phyloP scores from a whole-genome alignment of 345 rosid species.

The Citropsis articulata region DNA sequence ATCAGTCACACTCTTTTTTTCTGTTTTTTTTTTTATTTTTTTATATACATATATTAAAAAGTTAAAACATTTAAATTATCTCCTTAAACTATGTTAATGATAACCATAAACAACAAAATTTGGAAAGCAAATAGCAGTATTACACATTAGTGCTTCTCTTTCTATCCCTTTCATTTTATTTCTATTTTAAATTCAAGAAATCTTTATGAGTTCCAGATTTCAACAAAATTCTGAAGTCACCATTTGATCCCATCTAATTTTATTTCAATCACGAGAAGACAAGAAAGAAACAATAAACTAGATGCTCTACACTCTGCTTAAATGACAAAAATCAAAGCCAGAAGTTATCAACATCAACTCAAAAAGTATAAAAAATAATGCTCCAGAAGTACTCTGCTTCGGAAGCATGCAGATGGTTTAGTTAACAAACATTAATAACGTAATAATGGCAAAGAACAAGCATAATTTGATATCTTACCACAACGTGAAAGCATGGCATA shows the following conservation, averaged over 20 bases:
- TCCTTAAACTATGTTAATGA: background rate
- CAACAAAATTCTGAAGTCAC: background rate
- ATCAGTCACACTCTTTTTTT: background rate
- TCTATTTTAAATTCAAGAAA: background rate
- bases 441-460: background rate
- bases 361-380: background rate
- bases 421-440: background rate
- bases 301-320: background rate
- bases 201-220: background rate
- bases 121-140: background rate
- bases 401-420: background rate
- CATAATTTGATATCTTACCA: slow-evolving; percentile 39
- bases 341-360: slow-evolving; percentile 3
- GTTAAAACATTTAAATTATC: background rate
- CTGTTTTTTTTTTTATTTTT: background rate
- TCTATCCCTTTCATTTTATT: background rate
- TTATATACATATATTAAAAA: background rate
- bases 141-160: background rate
- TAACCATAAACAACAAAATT: background rate
- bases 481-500: slow-evolving; percentile 70
- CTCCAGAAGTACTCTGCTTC: background rate
- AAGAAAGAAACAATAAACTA: background rate
- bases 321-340: background rate
- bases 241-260: background rate
- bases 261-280: background rate